Conservation (phyloP, 2,329 filamentous ascomycete species). For the Talaromyces funiculosus region DNA sequence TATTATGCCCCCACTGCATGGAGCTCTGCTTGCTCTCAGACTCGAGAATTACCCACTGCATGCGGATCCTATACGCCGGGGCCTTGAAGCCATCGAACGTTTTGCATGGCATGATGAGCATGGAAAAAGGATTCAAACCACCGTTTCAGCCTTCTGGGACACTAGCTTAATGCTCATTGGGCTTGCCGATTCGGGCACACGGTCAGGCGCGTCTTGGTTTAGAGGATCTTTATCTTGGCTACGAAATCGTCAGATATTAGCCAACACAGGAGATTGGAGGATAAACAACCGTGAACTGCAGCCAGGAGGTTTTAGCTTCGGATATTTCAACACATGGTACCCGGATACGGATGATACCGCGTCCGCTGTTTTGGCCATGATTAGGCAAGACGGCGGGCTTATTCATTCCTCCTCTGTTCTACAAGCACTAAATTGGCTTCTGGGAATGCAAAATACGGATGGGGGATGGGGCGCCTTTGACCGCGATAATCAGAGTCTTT, state of each 20-base stretch:
- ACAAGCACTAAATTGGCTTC: constrained; percentile 23
- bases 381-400: neutral
- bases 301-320: neutral
- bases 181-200: constrained; percentile 16
- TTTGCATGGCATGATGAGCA: constrained; percentile 22
- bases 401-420: constrained; percentile 14
- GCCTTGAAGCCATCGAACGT: constrained; percentile 24
- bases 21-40: neutral
- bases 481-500: constrained; percentile 27
- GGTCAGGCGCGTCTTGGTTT: neutral
- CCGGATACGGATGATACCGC: neutral
- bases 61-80: constrained; percentile 17
- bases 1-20: neutral
- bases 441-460: constrained; percentile 35
- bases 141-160: constrained; percentile 31
- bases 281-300: neutral
- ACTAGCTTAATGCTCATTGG: constrained; percentile 29
- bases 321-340: neutral
- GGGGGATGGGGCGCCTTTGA: constrained; percentile 37
- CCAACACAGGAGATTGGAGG: neutral
- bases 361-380: neutral
- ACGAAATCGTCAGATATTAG: neutral
- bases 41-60: constrained; percentile 2
- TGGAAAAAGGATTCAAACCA: constrained; percentile 26
- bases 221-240: neutral